Evolutionary conservation across 805 yeast genomes (phyloP), one percentile per base, ranked within the genome.

Genomic region (Cyberlindnera veronae): DNA sequence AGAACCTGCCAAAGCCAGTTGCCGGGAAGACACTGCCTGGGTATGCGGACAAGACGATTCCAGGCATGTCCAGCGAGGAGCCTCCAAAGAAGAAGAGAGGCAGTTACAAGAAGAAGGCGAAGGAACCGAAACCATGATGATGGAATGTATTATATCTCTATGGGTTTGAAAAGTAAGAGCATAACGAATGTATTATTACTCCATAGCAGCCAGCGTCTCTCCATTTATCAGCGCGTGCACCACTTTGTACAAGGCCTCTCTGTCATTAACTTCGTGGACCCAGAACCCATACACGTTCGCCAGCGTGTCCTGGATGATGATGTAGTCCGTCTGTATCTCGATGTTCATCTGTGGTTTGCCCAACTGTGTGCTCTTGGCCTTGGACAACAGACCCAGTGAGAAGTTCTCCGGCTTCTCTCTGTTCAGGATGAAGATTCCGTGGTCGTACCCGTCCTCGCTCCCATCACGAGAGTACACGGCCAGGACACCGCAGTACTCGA

Each of bases 241-340:
- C 37, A 71, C 45, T 51, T 79, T 76, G 51, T 66, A 75, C 32
- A 84, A 63, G 49, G 76, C 74, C 32, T 71, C 72, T 58, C 91
- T 68, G 53, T 84, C 90, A 9, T 71, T 76, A 32, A 74, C 79
- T 41, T 83, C 78, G 55, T 81, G 85, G 16, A 84, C 71, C 93
- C 93, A 85, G 35, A 85, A 64, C 1, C 95, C 95, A 57, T 72
- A 84, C 13, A 84, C 80, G 32, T 81, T 85, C 18, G 84, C 88
- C 37, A 74, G 64, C 36, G 81, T 64, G 53, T 79, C 81, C 57
- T 79, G 79, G 16, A 84, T 73, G 38, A 84, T 84, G 30, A 85
- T 76, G 55, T 84, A 68, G 41, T 80, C 83, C 42, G 79, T 86
- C 46, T 79, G 77, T 43, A 77, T 71, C 50, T 84, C 91, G 29